phyloP scores from a whole-genome alignment of 495 filamentous ascomycete genomes.

The Hyaloscypha hepaticicola region DNA sequence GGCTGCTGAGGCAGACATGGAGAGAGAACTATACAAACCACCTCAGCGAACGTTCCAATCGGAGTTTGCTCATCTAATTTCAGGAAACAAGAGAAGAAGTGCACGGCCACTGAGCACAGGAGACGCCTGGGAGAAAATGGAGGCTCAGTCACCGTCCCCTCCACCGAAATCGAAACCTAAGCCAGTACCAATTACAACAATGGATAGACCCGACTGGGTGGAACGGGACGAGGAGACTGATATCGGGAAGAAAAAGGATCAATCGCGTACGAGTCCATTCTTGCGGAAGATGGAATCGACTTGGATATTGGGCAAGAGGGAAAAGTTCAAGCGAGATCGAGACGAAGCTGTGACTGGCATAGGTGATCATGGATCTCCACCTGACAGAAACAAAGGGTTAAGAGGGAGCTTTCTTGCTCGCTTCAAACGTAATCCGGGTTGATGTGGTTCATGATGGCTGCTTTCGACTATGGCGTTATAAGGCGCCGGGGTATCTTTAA shows the following conservation, averaged over 20 bases:
- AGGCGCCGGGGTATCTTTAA: slow-evolving; percentile 5
- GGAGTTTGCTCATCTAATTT: slow-evolving; percentile 21
- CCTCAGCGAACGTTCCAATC: slow-evolving; percentile 23
- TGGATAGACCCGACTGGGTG: slow-evolving; percentile 30
- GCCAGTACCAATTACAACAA: background rate
- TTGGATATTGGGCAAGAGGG: slow-evolving; percentile 23
- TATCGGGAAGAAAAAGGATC: slow-evolving; percentile 9
- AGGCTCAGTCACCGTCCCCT: background rate
- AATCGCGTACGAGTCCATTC: slow-evolving; percentile 11
- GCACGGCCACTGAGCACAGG: slow-evolving; percentile 27
- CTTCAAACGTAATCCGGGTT: slow-evolving; percentile 27
- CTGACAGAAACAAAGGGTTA: slow-evolving; percentile 8
- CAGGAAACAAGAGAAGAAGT: background rate
- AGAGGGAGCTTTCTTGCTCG: slow-evolving; percentile 24
- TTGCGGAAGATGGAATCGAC: slow-evolving; percentile 22
- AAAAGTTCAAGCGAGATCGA: slow-evolving; percentile 13
- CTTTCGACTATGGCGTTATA: slow-evolving; percentile 5
- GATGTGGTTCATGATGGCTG: slow-evolving; percentile 2
- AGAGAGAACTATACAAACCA: slow-evolving; percentile 25
- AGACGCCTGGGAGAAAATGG: slow-evolving; percentile 24
- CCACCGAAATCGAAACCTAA: slow-evolving; percentile 8
- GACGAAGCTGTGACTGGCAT: slow-evolving; percentile 11
- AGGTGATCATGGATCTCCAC: slow-evolving; percentile 15
- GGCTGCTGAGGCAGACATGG: slow-evolving; percentile 31
- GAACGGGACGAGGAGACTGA: slow-evolving; percentile 24